Percentiles rank a stretch among this genome's conserved stretches.
Conservation (phyloP, 805 yeast genomes). For the Phaffomyces thermotolerans region DNA sequence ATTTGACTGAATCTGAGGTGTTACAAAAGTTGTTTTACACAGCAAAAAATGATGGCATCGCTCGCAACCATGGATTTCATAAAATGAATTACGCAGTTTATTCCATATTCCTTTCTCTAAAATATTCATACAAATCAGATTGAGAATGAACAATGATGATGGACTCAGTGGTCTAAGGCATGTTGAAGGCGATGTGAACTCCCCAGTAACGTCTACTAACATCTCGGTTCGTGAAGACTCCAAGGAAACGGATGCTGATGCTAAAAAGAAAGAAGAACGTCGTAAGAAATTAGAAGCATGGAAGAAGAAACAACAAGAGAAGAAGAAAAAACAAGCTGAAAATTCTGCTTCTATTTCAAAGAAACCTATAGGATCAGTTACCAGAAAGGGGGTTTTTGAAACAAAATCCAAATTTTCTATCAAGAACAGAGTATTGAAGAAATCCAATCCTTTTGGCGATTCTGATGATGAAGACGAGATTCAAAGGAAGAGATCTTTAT, state of each 20-base stretch:
- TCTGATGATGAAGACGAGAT: constrained; percentile 26
- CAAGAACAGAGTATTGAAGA: constrained; percentile 5
- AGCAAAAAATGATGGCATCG: no score
- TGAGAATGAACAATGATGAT: neutral
- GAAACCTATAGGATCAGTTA: neutral
- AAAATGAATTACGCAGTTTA: no score
- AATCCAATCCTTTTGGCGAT: constrained; percentile 21
- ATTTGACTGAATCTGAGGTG: no score
- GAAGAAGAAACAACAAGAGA: constrained; percentile 35
- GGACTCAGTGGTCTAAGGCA: constrained; percentile 6
- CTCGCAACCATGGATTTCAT: no score
- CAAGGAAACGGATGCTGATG: neutral
- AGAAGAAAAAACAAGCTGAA: constrained; percentile 18
- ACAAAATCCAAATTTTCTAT: neutral
- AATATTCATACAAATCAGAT: no score
- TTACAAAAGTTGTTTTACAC: no score
- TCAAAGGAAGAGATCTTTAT: constrained; percentile 13
- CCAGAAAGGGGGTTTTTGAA: neutral
- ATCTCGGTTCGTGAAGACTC: constrained; percentile 5
- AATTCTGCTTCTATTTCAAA: constrained; percentile 5
- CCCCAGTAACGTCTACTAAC: constrained; percentile 3
- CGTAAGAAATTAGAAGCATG: constrained; percentile 42
- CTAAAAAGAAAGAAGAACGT: constrained; percentile 23
- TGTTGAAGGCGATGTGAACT: constrained; percentile 1
- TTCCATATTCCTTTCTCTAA: no score